These are phyloP conservation scores for Sisymbrium altissimum DNA, from an alignment of 345 rosid species.

Conservation along the genomic window DNA sequence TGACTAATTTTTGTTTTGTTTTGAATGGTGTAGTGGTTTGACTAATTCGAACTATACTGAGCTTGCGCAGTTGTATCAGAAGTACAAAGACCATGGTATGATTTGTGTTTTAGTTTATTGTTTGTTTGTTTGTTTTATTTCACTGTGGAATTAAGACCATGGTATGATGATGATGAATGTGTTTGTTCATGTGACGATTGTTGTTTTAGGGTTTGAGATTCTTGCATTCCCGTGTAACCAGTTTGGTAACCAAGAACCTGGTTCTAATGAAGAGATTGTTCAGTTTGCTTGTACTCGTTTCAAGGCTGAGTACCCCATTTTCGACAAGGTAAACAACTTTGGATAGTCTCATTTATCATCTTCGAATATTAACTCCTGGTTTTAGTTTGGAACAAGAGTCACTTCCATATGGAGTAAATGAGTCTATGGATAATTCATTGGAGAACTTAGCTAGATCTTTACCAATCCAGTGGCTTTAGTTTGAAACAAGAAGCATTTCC, in stretches of 20 bases:
- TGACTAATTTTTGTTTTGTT: not conserved
- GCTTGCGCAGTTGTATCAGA: constrained; percentile 69
- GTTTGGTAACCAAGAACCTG: constrained; percentile 88
- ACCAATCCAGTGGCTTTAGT: too few species aligned
- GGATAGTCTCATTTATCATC: too few species aligned
- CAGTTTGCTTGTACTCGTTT: constrained; percentile 84
- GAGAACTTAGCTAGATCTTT: too few species aligned
- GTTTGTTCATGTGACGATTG: not conserved
- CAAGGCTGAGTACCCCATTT: constrained; percentile 92
- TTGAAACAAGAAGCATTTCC: too few species aligned
- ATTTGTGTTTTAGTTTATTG: not conserved
- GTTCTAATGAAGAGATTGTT: constrained; percentile 65
- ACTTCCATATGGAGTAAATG: too few species aligned
- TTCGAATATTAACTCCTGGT: too few species aligned
- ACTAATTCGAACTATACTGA: constrained; percentile 92
- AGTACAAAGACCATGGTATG: constrained; percentile 82
- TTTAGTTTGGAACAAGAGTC: too few species aligned
- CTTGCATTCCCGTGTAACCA: constrained; percentile 94
- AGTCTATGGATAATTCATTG: too few species aligned
- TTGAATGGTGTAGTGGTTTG: constrained; percentile 79
- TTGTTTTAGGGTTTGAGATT: constrained; percentile 88
- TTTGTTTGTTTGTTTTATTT: not conserved
- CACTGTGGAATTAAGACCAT: not conserved
- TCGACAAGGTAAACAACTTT: constrained; percentile 58
- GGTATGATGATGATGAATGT: too few species aligned